Evolutionary conservation across 2,329 filamentous ascomycete species (phyloP), one percentile per base, ranked within the genome.

Genomic region (Allantophomopsis lycopodina): DNA sequence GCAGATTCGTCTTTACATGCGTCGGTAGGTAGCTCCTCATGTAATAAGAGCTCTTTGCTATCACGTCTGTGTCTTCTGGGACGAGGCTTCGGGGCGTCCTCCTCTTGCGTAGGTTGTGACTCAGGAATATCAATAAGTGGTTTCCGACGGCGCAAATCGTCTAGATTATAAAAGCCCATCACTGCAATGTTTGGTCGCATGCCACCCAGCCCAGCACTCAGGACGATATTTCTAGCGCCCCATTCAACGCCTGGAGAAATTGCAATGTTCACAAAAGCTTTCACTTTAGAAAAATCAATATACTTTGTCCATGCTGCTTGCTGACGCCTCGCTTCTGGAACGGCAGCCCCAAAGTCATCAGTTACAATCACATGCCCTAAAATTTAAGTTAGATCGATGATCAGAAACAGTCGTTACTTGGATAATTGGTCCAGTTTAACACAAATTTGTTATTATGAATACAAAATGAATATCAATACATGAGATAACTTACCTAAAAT

Each of bases 161-260:
- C 76, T 52, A 91, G 71, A 46, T 87, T 86, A 55, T 84, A 86
- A 51, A 84, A 84, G 1, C 82, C 83, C 48, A 88, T 62, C 2
- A 94, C 71, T 12, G 84, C 85, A 46, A 94, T 87, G 47, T 94
- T 94, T 0, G 86, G 86, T 33, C 86, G 66, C 85, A 94, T 93
- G 12, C 86, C 85, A 4, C 86, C 86, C 2, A 94, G 63, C 0
- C 86, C 86, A 13, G 86, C 81, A 10, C 81, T 83, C 8, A 94
- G 60, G 7, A 91, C 82, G 35, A 93, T 66, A 50, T 93, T 94
- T 15, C 86, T 71, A 16, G 85, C 73, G 1, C 86, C 86, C 86
- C 86, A 94, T 50, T 83, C 86, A 21, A 88, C 74, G 2, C 76
- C 75, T 0, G 86, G 86, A 1, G 84, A 85, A 55, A 94, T 83